A percentile compares a stretch with the other conserved stretches of the same genome.
Evolutionary conservation across 2,329 filamentous ascomycete genomes (phyloP).

Genomic region (Xylaria sp.): DNA sequence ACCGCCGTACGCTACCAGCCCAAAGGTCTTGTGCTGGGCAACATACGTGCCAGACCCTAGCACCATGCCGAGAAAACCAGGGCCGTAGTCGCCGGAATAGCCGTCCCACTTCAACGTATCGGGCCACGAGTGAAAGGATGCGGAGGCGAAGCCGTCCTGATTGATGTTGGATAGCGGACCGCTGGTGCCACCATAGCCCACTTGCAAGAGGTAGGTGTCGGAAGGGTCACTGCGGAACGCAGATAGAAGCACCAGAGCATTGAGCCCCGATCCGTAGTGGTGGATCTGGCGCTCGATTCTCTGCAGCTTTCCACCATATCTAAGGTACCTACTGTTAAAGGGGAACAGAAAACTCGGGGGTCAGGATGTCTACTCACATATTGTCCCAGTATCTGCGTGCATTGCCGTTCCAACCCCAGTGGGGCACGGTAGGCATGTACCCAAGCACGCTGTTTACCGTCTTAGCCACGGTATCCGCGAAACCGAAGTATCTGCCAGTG

Average conservation of each 20-base stretch:
- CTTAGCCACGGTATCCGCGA: conserved; percentile 48
- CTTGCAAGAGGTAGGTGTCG: conserved; percentile 54
- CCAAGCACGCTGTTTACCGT: conserved; percentile 57
- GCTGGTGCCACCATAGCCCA: conserved; percentile 56
- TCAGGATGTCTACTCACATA: conserved; percentile 40
- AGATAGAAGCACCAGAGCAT: conserved; percentile 56
- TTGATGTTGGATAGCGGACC: conserved; percentile 60
- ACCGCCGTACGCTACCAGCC: conserved; percentile 55
- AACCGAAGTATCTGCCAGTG: conserved; percentile 50
- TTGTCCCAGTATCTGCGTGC: conserved; percentile 65
- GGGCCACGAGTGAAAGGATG: conserved; percentile 60
- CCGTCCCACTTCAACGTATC: conserved; percentile 59
- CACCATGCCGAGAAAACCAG: conserved; percentile 54
- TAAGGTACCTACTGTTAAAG: conserved; percentile 11
- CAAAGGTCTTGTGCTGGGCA: conserved; percentile 46
- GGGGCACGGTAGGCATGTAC: conserved; percentile 59
- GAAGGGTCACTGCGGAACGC: conserved; percentile 50
- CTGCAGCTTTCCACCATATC: conserved; percentile 46
- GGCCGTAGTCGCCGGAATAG: conserved; percentile 61
- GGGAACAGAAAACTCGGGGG: background rate
- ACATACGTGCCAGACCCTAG: conserved; percentile 55
- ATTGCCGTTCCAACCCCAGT: conserved; percentile 67
- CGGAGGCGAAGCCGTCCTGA: conserved; percentile 55
- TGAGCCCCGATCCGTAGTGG: conserved; percentile 63
- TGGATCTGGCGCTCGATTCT: conserved; percentile 57